phyloP scores from a whole-genome alignment of 1,284 basidiomycete genomes.

The Fomitopsis betulina region DNA sequence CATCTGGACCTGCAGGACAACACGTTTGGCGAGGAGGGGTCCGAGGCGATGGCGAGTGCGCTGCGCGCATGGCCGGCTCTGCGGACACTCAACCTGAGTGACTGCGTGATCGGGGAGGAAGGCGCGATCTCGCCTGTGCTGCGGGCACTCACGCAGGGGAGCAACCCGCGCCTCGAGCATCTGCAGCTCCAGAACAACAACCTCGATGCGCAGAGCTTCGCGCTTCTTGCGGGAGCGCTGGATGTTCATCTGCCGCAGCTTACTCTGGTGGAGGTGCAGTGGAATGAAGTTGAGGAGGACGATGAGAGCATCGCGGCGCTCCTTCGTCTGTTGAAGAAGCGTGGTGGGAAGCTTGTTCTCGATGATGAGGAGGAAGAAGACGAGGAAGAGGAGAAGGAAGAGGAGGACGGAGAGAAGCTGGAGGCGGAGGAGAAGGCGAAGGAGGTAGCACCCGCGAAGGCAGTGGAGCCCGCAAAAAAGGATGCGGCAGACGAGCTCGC shows the following conservation, averaged over 20 bases:
- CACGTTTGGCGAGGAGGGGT: slow-evolving; percentile 79
- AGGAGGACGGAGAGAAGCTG: slow-evolving; percentile 42
- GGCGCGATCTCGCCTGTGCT: slow-evolving; percentile 64
- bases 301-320: slow-evolving; percentile 64
- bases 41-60: slow-evolving; percentile 70
- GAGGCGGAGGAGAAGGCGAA: slow-evolving; percentile 36
- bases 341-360: slow-evolving; percentile 58
- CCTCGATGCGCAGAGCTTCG: slow-evolving; percentile 68
- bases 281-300: slow-evolving; percentile 83
- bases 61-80: slow-evolving; percentile 71
- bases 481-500: slow-evolving; percentile 49
- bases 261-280: slow-evolving; percentile 77
- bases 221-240: slow-evolving; percentile 65
- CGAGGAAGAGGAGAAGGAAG: slow-evolving; percentile 62
- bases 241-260: slow-evolving; percentile 53
- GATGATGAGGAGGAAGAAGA: slow-evolving; percentile 79
- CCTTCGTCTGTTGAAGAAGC: slow-evolving; percentile 58
- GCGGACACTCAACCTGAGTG: slow-evolving; percentile 82
- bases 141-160: slow-evolving; percentile 63
- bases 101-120: slow-evolving; percentile 81
- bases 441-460: slow-evolving; percentile 19
- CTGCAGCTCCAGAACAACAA: slow-evolving; percentile 91
- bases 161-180: slow-evolving; percentile 69
- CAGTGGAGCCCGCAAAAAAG: slow-evolving; percentile 34
- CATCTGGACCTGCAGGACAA: slow-evolving; percentile 95